A percentile compares a stretch with the other conserved stretches of the same genome.
Evolutionary conservation across 2,329 filamentous ascomycete genomes (phyloP).

Genomic region (Tympanopsis confertula): DNA sequence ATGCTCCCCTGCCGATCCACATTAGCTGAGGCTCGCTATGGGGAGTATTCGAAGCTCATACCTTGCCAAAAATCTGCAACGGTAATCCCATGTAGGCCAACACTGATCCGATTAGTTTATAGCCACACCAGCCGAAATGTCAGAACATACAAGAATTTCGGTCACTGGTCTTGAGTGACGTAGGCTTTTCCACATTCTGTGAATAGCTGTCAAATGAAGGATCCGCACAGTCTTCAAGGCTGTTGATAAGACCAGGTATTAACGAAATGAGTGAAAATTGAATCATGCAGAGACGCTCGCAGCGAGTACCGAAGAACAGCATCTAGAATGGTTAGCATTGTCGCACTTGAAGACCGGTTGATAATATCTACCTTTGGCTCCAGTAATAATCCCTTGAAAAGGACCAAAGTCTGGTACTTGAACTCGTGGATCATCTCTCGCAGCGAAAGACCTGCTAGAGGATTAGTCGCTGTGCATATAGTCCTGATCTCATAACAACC

Average conservation of each 20-base stretch:
- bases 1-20: constrained; percentile 41
- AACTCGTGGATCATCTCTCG: constrained; percentile 50
- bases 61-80: constrained; percentile 63
- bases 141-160: constrained; percentile 34
- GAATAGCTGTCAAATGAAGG: constrained; percentile 58
- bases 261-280: constrained; percentile 65
- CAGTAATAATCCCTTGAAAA: constrained; percentile 1
- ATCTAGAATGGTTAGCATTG: constrained; percentile 34
- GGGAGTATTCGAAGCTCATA: constrained; percentile 9
- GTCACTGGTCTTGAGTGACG: constrained; percentile 59
- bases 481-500: not conserved
- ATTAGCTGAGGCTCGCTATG: not conserved
- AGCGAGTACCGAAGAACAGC: constrained; percentile 65
- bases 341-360: not conserved
- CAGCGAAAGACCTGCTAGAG: constrained; percentile 35
- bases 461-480: constrained; percentile 7
- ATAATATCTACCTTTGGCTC: constrained; percentile 6
- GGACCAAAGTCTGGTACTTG: constrained; percentile 34
- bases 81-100: constrained; percentile 64
- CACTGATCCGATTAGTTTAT: constrained; percentile 15
- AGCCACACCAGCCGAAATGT: not conserved
- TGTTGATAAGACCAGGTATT: constrained; percentile 59
- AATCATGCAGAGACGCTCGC: constrained; percentile 64
- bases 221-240: constrained; percentile 62
- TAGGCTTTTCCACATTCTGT: constrained; percentile 45